Evolutionary conservation across 2,329 filamentous ascomycete genomes (phyloP).

Genomic region (Aspergillus ustus): DNA sequence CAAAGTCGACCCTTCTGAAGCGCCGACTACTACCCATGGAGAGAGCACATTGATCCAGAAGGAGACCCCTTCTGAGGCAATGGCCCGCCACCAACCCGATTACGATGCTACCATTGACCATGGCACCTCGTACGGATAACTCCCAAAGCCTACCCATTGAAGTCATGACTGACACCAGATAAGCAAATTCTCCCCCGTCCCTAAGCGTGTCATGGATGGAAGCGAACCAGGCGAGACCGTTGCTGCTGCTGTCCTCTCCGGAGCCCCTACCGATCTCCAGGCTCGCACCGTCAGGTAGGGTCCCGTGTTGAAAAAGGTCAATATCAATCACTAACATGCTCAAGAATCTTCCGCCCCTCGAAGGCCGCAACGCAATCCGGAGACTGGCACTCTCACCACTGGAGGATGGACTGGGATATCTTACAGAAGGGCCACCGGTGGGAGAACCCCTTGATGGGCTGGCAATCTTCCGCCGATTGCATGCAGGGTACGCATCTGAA

Average conservation of each 20-base stretch:
- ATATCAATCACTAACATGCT: constrained; percentile 20
- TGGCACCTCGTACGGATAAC: constrained; percentile 76
- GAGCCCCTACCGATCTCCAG: constrained; percentile 91
- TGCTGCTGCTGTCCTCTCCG: constrained; percentile 84
- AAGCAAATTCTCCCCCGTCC: constrained; percentile 89
- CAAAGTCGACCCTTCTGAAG: constrained; percentile 53
- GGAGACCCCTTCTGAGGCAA: constrained; percentile 55
- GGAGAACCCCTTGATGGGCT: constrained; percentile 98
- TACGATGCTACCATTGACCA: constrained; percentile 83
- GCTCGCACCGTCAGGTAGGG: constrained; percentile 87
- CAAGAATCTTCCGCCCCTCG: constrained; percentile 85
- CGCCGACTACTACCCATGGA: constrained; percentile 45
- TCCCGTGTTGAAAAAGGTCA: not conserved
- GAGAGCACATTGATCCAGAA: constrained; percentile 55
- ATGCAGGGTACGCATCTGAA: constrained; percentile 93
- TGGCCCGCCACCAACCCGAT: constrained; percentile 73
- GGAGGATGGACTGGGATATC: constrained; percentile 99
- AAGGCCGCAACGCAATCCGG: constrained; percentile 98
- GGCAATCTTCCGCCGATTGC: constrained; percentile 92
- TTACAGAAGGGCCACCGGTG: constrained; percentile 90
- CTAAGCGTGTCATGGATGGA: constrained; percentile 86
- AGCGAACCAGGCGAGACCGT: constrained; percentile 77
- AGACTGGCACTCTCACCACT: constrained; percentile 78
- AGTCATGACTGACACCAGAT: constrained; percentile 31
- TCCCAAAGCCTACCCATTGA: not conserved